Evolutionary conservation across 257 asterid species (phyloP).

Genomic region (Mentha longifolia): DNA sequence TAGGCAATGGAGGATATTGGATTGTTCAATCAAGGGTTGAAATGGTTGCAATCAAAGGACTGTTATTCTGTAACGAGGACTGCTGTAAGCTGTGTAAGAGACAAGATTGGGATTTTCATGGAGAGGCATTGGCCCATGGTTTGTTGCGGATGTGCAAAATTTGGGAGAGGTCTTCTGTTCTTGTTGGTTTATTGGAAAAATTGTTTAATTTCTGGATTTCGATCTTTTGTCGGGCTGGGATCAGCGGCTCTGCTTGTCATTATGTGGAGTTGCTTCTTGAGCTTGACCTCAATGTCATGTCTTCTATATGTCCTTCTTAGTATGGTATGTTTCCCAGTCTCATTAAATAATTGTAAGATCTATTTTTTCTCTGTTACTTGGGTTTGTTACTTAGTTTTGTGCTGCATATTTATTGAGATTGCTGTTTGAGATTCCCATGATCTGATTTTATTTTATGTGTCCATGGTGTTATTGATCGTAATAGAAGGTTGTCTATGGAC

Average conservation of each 20-base stretch:
- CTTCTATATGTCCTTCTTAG: constrained; percentile 91
- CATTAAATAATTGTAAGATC: not conserved
- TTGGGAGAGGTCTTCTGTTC: constrained; percentile 59
- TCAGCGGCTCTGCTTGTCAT: constrained; percentile 88
- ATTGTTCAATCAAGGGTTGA: constrained; percentile 85
- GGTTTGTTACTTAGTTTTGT: not conserved
- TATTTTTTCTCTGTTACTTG: not conserved
- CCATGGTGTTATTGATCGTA: constrained; percentile 27
- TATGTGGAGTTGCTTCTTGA: constrained; percentile 98
- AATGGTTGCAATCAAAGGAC: constrained; percentile 86
- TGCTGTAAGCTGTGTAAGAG: constrained; percentile 61
- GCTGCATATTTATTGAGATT: constrained; percentile 23
- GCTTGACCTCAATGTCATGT: constrained; percentile 92
- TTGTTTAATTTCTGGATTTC: constrained; percentile 65
- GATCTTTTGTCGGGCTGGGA: constrained; percentile 78
- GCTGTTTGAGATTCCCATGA: constrained; percentile 25
- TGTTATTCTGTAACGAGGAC: constrained; percentile 70
- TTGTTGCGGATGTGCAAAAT: constrained; percentile 74
- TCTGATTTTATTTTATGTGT: constrained; percentile 26
- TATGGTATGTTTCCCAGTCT: constrained; percentile 69
- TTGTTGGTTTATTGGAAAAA: constrained; percentile 77
- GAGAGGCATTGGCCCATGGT: constrained; percentile 97
- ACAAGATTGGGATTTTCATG: constrained; percentile 66
- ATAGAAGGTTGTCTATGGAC: constrained; percentile 17
- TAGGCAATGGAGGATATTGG: constrained; percentile 96